Base-by-base conservation (phyloP, 805 yeast species). In the Ogataea ganodermae region DNA sequence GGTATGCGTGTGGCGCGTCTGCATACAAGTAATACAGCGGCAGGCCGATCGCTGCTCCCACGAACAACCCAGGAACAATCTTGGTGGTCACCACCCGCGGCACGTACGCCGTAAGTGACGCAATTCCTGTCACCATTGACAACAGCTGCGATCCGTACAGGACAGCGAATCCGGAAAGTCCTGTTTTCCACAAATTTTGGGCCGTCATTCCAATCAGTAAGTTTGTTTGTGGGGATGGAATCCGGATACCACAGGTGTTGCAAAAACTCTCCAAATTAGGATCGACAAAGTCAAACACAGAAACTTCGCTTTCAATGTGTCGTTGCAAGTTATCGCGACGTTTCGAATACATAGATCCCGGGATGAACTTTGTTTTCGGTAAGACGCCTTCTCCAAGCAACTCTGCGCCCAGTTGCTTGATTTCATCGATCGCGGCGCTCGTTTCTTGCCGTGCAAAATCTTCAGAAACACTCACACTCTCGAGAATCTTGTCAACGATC, bases 1-100 rank as follows among this genome's bases (percentile, higher is more conserved):
- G 95, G 57, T 89, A 81, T 0, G 97, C 96, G 57, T 85, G 80
- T 2, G 97, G 97, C 12, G 95, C 80, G 65, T 94, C 98, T 49
- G 75, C 73, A 16, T 89, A 70, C 48, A 90, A 63, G 58, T 87
- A 89, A 33, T 61, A 63, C 6, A 56, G 47, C 10, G 70, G 69
- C 35, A 62, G 35, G 7, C 65, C 67, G 21, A 78, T 74, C 5
- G 73, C 55, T n/a, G 56, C 48, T 13, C 57, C 58, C 23, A 61
- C 21, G 4, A 64, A 47, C 1, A 61, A 62, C 20, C 61, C 62
- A 0, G 76, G 75, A 2, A 72, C 43, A 6, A 69, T 68, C 24
- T 53, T 52, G 21, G 55, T 46, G 18, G 53, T 48, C 9, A 60
- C 47, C 21, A 49, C 14, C 1, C 48, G 32, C 2, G 66, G 65